Conservation (phyloP, 768 basidiomycete genomes). For the Boletus huronensis region DNA sequence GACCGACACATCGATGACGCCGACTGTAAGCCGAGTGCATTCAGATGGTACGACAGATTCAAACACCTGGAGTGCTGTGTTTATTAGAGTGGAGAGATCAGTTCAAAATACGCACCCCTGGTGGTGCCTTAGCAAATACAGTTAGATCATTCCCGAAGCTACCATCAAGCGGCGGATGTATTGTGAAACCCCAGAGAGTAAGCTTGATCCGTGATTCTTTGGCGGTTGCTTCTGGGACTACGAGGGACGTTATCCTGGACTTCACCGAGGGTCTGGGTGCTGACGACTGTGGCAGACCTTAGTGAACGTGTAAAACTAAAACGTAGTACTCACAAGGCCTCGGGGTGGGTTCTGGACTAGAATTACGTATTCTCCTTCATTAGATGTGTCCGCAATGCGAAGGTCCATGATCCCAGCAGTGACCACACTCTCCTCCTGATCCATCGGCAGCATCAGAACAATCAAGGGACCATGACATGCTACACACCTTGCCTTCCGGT, state of each 20-base stretch:
- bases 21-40: constrained; percentile 66
- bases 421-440: constrained; percentile 67
- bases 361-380: constrained; percentile 35
- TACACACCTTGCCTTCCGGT: constrained; percentile 63
- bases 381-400: constrained; percentile 46
- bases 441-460: constrained; percentile 4
- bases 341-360: constrained; percentile 55
- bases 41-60: constrained; percentile 92
- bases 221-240: constrained; percentile 54
- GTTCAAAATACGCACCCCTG: constrained; percentile 61
- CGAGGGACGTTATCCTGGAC: constrained; percentile 62
- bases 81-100: background rate
- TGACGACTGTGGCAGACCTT: constrained; percentile 35
- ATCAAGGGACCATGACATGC: background rate
- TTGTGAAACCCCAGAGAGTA: constrained; percentile 60
- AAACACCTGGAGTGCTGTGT: constrained; percentile 57
- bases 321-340: constrained; percentile 47
- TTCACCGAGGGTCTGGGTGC: constrained; percentile 52
- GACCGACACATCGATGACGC: constrained; percentile 63
- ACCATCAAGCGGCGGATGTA: constrained; percentile 58
- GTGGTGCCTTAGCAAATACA: constrained; percentile 74
- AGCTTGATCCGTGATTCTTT: constrained; percentile 78
- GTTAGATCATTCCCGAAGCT: constrained; percentile 60
- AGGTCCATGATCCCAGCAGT: constrained; percentile 63
- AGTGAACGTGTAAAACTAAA: background rate